Evolutionary conservation across 1,284 basidiomycete genomes (phyloP).

Genomic region (Schizophyllum commune): DNA sequence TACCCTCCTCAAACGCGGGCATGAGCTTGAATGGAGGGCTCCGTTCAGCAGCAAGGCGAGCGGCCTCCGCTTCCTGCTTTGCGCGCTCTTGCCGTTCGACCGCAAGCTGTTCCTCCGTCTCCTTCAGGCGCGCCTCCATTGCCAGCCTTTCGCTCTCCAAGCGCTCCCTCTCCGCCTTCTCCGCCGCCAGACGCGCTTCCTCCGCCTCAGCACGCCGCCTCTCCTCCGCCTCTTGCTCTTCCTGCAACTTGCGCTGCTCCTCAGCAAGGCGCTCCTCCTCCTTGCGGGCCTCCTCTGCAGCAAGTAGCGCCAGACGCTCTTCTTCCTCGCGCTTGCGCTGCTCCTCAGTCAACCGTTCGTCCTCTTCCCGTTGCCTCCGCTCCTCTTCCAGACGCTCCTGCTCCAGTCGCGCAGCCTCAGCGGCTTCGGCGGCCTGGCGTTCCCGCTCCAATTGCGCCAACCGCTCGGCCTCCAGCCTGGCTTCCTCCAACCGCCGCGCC

Average conservation of each 20-base stretch:
- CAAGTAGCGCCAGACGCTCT: slow-evolving; percentile 17
- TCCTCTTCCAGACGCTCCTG: slow-evolving; percentile 24
- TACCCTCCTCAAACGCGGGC: slow-evolving; percentile 17
- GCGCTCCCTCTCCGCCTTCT: slow-evolving; percentile 18
- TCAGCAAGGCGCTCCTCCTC: slow-evolving; percentile 18
- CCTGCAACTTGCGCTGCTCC: slow-evolving; percentile 16
- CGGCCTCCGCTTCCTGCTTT: background rate
- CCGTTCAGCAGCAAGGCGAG: slow-evolving; percentile 6
- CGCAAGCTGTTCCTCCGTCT: slow-evolving; percentile 13
- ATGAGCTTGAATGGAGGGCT: background rate
- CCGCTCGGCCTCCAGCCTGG: slow-evolving; percentile 22
- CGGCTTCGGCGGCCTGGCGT: slow-evolving; percentile 27
- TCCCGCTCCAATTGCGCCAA: slow-evolving; percentile 15
- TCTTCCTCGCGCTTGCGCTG: slow-evolving; percentile 14
- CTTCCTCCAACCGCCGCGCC: slow-evolving; percentile 11
- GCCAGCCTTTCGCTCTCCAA: slow-evolving; percentile 17
- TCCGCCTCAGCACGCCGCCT: slow-evolving; percentile 22
- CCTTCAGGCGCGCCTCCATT: slow-evolving; percentile 13
- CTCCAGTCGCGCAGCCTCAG: slow-evolving; percentile 25
- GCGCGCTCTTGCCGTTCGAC: slow-evolving; percentile 1
- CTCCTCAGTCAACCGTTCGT: slow-evolving; percentile 19
- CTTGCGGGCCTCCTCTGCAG: slow-evolving; percentile 19
- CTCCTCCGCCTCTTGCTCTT: slow-evolving; percentile 20
- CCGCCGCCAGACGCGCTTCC: slow-evolving; percentile 18
- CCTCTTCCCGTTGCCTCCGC: slow-evolving; percentile 21